Evolutionary conservation across 345 rosid species (phyloP), one percentile per base, ranked within the genome.

Genomic region (Psidium guajava): DNA sequence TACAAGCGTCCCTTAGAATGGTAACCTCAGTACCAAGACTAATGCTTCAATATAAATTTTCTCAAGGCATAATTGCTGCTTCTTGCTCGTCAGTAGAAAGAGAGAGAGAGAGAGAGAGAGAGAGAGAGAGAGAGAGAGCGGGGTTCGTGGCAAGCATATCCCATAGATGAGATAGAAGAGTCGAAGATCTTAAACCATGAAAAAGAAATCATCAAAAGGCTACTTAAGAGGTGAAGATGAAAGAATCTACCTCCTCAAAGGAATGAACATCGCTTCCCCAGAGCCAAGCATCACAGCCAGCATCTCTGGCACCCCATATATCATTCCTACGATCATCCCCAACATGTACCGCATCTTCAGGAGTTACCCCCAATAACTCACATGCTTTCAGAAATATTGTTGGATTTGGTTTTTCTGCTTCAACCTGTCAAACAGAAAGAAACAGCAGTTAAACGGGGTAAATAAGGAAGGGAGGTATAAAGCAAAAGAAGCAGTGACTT

Each of bases 301-400:
- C 99, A 87, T 95, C 99, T 87, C 99, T 93, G 40, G 98, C 99
- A 3, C 99, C 99, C 99, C 99, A 97, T 87, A 97, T 84, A 89
- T 97, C 99, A 54, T 97, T 97, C 89, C 99, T 93, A 32, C 99
- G 98, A 86, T 97, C 99, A 88, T 97, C 99, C 82, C 99, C 99
- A 58, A 96, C 97, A 88, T 97, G 99, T 49, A 97, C 98, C 47
- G 95, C 95, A 88, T 96, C 99, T 89, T 96, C 99, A 18, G 99
- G 98, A 55, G 94, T 91, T 57, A 97, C 95, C 75, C 91, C 96
- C 89, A 97, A 83, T 77, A 96, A 69, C 83, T 97, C 99, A 80
- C 99, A 97, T 21, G 99, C 99, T 92, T 93, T 97, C 52, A 93
- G 90, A 88, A 97, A 97, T 89, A 97, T 97, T 11, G 91, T 97